Conservation (phyloP, 169 alveolate genomes). For the Plasmodium vivax region DNA sequence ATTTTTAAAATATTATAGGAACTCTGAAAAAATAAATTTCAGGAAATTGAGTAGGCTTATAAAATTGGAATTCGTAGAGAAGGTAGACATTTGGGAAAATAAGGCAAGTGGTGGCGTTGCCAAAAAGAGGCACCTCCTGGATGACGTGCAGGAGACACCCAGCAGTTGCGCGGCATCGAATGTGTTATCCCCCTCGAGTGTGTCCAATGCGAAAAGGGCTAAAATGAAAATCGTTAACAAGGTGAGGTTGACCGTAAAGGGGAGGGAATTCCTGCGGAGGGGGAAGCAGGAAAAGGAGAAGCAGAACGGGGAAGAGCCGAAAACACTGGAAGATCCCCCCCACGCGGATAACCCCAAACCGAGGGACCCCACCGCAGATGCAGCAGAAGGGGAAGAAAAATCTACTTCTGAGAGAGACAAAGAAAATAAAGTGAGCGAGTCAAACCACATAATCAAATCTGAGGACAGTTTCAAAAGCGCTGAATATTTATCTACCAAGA, state of each 20-base stretch:
- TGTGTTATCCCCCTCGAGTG: background rate
- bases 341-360: background rate
- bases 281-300: background rate
- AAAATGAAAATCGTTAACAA: slow-evolving; percentile 28
- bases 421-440: background rate
- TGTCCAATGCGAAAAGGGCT: slow-evolving; percentile 6
- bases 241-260: slow-evolving; percentile 42
- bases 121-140: background rate
- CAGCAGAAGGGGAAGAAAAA: background rate
- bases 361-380: background rate
- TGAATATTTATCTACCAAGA: slow-evolving; percentile 2
- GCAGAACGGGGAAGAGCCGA: background rate
- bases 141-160: background rate
- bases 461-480: slow-evolving; percentile 25
- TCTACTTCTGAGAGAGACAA: background rate
- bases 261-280: slow-evolving; percentile 14
- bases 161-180: background rate
- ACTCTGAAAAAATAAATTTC: slow-evolving; percentile 9
- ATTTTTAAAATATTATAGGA: slow-evolving; percentile 41
- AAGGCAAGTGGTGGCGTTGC: background rate
- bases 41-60: slow-evolving; percentile 5
- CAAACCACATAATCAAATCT: background rate
- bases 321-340: background rate
- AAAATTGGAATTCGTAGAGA: slow-evolving; percentile 21
- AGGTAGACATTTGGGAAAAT: slow-evolving; percentile 14